Evolutionary conservation across 129 eudicot species (phyloP).

Genomic region (Flaveria trinervia): DNA sequence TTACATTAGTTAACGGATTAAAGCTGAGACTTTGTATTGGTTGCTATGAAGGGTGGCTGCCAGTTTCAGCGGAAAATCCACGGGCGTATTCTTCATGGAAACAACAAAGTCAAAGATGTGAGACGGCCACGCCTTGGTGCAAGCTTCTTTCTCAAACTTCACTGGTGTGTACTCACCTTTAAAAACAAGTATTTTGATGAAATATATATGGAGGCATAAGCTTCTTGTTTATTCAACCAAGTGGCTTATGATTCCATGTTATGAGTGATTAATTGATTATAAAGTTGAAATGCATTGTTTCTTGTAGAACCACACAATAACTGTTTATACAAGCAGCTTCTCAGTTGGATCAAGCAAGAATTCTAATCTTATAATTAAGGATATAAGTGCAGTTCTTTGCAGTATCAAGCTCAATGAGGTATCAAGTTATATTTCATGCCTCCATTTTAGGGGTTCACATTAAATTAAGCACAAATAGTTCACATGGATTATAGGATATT

Average conservation of each 20-base stretch:
- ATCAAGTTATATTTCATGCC: conserved; percentile 19
- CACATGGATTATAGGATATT: conserved; percentile 12
- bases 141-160: conserved; percentile 64
- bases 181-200: not conserved
- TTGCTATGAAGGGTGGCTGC: conserved; percentile 44
- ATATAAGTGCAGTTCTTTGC: conserved; percentile 50
- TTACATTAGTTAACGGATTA: not conserved
- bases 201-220: not conserved
- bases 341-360: conserved; percentile 65
- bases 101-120: conserved; percentile 45
- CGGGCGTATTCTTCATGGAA: conserved; percentile 55
- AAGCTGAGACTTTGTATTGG: conserved; percentile 21
- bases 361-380: conserved; percentile 57
- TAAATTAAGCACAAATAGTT: conserved; percentile 16
- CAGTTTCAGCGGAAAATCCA: conserved; percentile 45
- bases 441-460: conserved; percentile 29
- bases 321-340: conserved; percentile 46
- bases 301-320: conserved; percentile 62
- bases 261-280: conserved; percentile 7
- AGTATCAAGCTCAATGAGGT: conserved; percentile 68
- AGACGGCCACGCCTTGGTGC: conserved; percentile 66
- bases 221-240: not conserved
- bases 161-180: conserved; percentile 42
- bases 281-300: conserved; percentile 28
- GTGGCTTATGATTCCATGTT: conserved; percentile 3